Conservation (phyloP, 257 asterid species). For the Nemophila menziesii region DNA sequence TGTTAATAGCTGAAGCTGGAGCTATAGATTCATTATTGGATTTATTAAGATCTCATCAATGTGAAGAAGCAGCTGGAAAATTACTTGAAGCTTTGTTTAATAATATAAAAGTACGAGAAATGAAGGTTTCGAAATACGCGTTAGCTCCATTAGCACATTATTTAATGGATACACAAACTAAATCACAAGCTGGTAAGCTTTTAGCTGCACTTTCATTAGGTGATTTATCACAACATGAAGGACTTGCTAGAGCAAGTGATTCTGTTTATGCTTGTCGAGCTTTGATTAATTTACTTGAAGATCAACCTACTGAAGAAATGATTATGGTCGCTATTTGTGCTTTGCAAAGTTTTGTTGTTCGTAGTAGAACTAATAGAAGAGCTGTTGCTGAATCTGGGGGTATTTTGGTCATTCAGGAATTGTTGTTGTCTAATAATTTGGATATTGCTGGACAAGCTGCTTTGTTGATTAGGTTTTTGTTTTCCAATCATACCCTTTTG, state of each 20-base stretch:
- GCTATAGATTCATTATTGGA: conserved; percentile 71
- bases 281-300: conserved; percentile 46
- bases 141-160: conserved; percentile 82
- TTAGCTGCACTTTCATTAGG: conserved; percentile 82
- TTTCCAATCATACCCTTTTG: conserved; percentile 85
- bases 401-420: conserved; percentile 58
- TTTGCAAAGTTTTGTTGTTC: conserved; percentile 68
- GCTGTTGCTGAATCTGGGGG: conserved; percentile 88
- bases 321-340: conserved; percentile 71
- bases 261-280: conserved; percentile 78
- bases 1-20: conserved; percentile 71
- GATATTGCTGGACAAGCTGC: conserved; percentile 64
- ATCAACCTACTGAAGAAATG: conserved; percentile 73
- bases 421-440: conserved; percentile 44
- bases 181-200: conserved; percentile 53
- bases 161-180: conserved; percentile 78
- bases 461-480: conserved; percentile 50
- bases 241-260: conserved; percentile 68
- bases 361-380: conserved; percentile 78
- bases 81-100: conserved; percentile 65
- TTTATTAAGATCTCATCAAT: conserved; percentile 70
- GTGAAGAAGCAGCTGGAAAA: conserved; percentile 61
- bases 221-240: conserved; percentile 83
- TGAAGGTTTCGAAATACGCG: conserved; percentile 68
- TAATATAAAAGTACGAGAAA: conserved; percentile 48